phyloP scores from a whole-genome alignment of 768 basidiomycete species.

The Leccinum broughii region DNA sequence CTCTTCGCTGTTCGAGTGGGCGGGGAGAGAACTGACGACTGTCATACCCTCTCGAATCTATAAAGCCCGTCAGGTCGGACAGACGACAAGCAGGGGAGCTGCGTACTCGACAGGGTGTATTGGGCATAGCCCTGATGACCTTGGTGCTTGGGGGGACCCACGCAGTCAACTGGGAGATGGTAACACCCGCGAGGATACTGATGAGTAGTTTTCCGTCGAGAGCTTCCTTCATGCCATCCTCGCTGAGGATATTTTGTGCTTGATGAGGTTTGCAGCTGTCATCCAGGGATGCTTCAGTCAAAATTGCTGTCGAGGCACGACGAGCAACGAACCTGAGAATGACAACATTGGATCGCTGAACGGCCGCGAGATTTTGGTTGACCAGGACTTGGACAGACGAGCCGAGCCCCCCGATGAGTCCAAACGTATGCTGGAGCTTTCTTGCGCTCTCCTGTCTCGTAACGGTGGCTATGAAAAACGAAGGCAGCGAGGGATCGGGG shows the following conservation, averaged over 20 bases:
- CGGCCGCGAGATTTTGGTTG: constrained; percentile 72
- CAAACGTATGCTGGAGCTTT: constrained; percentile 65
- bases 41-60: constrained; percentile 99
- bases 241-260: constrained; percentile 69
- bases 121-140: constrained; percentile 97
- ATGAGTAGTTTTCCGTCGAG: constrained; percentile 89
- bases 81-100: neutral
- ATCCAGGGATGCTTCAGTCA: constrained; percentile 3
- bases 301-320: neutral
- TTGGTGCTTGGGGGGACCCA: constrained; percentile 79
- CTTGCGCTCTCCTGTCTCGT: constrained; percentile 71
- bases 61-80: neutral
- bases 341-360: constrained; percentile 75
- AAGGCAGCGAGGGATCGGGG: constrained; percentile 71
- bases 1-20: constrained; percentile 37
- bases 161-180: constrained; percentile 71
- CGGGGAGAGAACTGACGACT: constrained; percentile 74
- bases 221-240: constrained; percentile 78
- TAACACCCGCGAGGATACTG: constrained; percentile 97
- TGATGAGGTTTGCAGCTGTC: constrained; percentile 92
- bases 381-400: constrained; percentile 67
- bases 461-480: constrained; percentile 86
- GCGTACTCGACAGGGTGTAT: constrained; percentile 90
- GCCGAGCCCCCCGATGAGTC: constrained; percentile 57
- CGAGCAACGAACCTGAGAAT: constrained; percentile 71